These are phyloP conservation scores for Thielaviopsis populi DNA, from an alignment of 2,329 filamentous ascomycete species.

Conservation along the genomic window DNA sequence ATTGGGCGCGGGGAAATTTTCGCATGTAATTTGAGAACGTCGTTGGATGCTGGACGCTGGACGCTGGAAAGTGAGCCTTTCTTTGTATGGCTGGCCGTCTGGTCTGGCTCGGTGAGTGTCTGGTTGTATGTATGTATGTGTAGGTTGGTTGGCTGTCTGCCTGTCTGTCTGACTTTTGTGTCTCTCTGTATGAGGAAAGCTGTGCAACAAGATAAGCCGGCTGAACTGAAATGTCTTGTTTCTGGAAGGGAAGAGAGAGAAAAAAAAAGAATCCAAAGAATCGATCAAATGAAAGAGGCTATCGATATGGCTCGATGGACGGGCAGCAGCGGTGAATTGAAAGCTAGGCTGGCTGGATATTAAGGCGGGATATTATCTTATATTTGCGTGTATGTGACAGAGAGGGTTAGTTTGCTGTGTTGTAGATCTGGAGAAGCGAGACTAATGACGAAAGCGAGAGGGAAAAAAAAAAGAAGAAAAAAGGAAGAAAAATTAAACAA, in stretches of 20 bases:
- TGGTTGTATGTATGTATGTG: not conserved
- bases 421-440: not conserved
- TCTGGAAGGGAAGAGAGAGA: not conserved
- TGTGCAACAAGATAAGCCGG: not conserved
- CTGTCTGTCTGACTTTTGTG: not conserved
- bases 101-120: too few species aligned
- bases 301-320: too few species aligned
- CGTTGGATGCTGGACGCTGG: not conserved
- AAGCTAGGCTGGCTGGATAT: too few species aligned
- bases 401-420: not conserved
- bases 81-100: too few species aligned
- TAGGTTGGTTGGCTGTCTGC: not conserved
- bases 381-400: too few species aligned
- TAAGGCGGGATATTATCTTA: too few species aligned
- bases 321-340: too few species aligned
- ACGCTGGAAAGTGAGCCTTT: not conserved
- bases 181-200: not conserved
- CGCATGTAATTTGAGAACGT: not conserved
- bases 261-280: too few species aligned
- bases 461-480: not conserved
- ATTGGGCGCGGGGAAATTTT: constrained; percentile 2
- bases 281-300: too few species aligned
- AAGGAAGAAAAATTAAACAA: not conserved
- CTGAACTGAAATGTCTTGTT: not conserved
- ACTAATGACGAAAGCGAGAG: not conserved